phyloP scores from a whole-genome alignment of 2,329 filamentous ascomycete species.

The Fusarium sp. region DNA sequence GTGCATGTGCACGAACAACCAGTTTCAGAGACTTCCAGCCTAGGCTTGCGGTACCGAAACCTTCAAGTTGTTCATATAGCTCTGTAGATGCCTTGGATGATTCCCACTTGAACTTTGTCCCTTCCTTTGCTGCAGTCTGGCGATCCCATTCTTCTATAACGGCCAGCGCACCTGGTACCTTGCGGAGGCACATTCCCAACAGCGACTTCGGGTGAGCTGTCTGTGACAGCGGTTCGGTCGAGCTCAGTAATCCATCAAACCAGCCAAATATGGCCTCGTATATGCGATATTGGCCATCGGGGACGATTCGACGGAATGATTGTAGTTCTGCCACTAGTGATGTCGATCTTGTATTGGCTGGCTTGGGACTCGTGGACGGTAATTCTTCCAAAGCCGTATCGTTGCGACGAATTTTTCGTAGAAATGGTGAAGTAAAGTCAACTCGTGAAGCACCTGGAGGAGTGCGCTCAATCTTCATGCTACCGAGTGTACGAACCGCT shows the following conservation, averaged over 20 bases:
- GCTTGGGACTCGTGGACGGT: not conserved
- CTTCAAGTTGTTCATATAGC: slow-evolving; percentile 50
- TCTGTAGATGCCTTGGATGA: slow-evolving; percentile 43
- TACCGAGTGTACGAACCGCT: slow-evolving; percentile 42
- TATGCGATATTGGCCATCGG: slow-evolving; percentile 42
- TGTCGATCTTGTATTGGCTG: slow-evolving; percentile 1
- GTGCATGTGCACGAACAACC: slow-evolving; percentile 47
- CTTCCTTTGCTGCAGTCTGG: slow-evolving; percentile 34
- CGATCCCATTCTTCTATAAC: slow-evolving; percentile 49
- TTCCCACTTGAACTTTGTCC: slow-evolving; percentile 42
- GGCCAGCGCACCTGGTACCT: slow-evolving; percentile 44
- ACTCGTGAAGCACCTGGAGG: slow-evolving; percentile 42
- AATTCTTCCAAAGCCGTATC: slow-evolving; percentile 13
- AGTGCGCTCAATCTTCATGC: slow-evolving; percentile 43
- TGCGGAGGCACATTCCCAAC: slow-evolving; percentile 50
- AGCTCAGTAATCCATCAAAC: slow-evolving; percentile 44
- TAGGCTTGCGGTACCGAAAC: slow-evolving; percentile 39
- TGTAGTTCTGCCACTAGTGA: slow-evolving; percentile 37
- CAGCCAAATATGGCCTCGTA: slow-evolving; percentile 49
- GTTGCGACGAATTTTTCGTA: slow-evolving; percentile 43
- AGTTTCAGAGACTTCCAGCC: slow-evolving; percentile 50
- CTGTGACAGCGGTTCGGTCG: slow-evolving; percentile 37
- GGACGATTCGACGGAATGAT: slow-evolving; percentile 36
- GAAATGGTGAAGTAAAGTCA: slow-evolving; percentile 45
- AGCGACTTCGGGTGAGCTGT: slow-evolving; percentile 46